phyloP scores from a whole-genome alignment of 768 basidiomycete genomes.

The Tephrocybe sp. region DNA sequence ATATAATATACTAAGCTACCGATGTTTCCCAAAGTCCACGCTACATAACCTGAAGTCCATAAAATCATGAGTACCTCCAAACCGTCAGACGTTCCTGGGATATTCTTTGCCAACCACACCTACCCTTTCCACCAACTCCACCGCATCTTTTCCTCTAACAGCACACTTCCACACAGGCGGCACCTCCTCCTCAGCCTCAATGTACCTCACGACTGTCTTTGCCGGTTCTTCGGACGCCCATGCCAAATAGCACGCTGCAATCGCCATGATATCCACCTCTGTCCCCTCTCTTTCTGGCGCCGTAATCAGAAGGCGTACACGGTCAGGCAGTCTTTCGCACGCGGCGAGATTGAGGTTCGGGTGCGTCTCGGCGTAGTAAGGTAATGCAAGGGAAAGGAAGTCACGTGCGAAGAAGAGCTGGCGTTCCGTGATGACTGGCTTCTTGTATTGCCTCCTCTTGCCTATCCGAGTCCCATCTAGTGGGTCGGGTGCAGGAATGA shows the following conservation, averaged over 20 bases:
- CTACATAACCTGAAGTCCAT: too few species aligned
- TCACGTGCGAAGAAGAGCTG: slow-evolving; percentile 43
- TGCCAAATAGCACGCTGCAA: slow-evolving; percentile 23
- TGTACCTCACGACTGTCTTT: slow-evolving; percentile 19
- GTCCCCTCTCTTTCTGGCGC: slow-evolving; percentile 18
- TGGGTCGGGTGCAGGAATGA: slow-evolving; percentile 8
- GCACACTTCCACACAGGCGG: slow-evolving; percentile 21
- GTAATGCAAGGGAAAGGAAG: slow-evolving; percentile 41
- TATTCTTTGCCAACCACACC: slow-evolving; percentile 1
- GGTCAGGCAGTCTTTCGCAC: slow-evolving; percentile 7
- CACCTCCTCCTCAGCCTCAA: slow-evolving; percentile 21
- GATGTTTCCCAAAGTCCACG: too few species aligned
- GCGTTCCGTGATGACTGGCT: slow-evolving; percentile 22
- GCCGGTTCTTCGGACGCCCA: slow-evolving; percentile 21
- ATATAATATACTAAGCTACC: too few species aligned
- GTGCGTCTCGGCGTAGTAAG: slow-evolving; percentile 25
- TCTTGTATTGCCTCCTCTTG: slow-evolving; percentile 4
- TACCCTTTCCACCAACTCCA: slow-evolving; percentile 16
- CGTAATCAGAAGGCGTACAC: slow-evolving; percentile 20
- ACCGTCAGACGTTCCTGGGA: not conserved
- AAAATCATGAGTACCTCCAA: too few species aligned
- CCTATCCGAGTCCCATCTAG: not conserved
- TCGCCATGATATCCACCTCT: slow-evolving; percentile 24
- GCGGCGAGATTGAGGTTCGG: slow-evolving; percentile 3
- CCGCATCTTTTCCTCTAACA: slow-evolving; percentile 16